These are phyloP conservation scores for Pichia californica DNA, from an alignment of 805 yeast species.

Conservation along the genomic window DNA sequence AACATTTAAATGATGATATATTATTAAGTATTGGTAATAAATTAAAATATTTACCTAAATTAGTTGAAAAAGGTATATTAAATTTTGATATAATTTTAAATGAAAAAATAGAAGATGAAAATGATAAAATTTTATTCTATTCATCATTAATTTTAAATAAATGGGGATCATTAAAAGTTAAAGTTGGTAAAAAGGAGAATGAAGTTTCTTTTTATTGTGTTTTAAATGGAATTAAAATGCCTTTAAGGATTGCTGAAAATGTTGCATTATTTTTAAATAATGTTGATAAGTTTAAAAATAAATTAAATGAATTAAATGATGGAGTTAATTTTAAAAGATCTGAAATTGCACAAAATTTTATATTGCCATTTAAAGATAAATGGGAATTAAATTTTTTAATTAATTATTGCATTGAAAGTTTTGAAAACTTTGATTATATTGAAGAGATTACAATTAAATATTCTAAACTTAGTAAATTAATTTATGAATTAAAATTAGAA, in stretches of 20 bases:
- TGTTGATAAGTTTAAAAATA: slow-evolving; percentile 20
- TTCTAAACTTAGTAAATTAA: slow-evolving; percentile 27
- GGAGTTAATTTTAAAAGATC: slow-evolving; percentile 40
- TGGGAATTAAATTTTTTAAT: slow-evolving; percentile 37
- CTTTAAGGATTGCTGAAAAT: slow-evolving; percentile 47
- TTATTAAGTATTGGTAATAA: slow-evolving; percentile 17
- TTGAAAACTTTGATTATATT: slow-evolving; percentile 12
- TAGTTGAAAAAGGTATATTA: slow-evolving; percentile 13
- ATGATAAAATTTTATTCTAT: slow-evolving; percentile 34
- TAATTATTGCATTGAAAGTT: slow-evolving; percentile 17
- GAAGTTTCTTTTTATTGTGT: slow-evolving; percentile 46
- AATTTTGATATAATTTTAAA: not conserved
- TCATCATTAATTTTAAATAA: slow-evolving; percentile 44
- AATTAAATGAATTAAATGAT: slow-evolving; percentile 17
- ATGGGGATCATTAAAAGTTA: slow-evolving; percentile 36
- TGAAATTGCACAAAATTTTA: slow-evolving; percentile 47
- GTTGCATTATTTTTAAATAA: slow-evolving; percentile 40
- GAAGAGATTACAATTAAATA: slow-evolving; percentile 25
- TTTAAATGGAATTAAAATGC: slow-evolving; percentile 64
- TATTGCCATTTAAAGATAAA: slow-evolving; percentile 48
- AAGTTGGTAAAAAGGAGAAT: slow-evolving; percentile 19
- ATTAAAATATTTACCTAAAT: slow-evolving; percentile 14
- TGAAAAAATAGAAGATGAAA: slow-evolving; percentile 14
- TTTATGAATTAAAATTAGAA: slow-evolving; percentile 32
- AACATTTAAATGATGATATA: slow-evolving; percentile 10